Evolutionary conservation across 371 early-diverging fungal species (phyloP), one percentile per base, ranked within the genome.

Genomic region (Mortierella sp.): DNA sequence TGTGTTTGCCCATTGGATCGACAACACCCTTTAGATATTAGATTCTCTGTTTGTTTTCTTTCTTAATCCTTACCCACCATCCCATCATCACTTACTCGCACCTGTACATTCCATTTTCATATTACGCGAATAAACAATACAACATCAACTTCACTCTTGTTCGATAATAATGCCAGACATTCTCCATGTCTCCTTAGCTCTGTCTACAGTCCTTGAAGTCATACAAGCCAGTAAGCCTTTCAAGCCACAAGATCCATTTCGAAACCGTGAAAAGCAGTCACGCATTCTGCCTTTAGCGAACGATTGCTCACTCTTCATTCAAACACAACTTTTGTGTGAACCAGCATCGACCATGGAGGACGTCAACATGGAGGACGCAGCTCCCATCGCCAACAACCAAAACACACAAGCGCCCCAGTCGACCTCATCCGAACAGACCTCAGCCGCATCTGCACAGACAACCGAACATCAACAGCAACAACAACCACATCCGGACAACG

Each of bases 341-440:
- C 31, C 28, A 60, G 28, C 42, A 68, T 42, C 68, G 72, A 72
- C 79, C 79, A 82, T 82, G 83, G 83, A 79, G 42, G 83, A 82
- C 50, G 83, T 82, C 68, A 76, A 79, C 68, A 82, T 82, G 83
- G 83, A 79, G 73, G 83, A 76, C 10, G 73, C 60, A 16, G 75
- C 57, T 13, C 28, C 42, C 19, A 34, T 34, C 21, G 68, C 24
- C 68, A 42, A 5, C 44, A 11, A 68, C 42, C 74, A 42, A 26
- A 19, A 26, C 16, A 54, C 45, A 42, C 38, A 26, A 14, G 50
- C 16, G 50, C 45, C 6, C 19, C n/a, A 14, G 6, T 28, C 14
- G 14, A 26, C 55, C 0, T n/a, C 26, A 24, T 70, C 19, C 24
- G 75, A 26, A 48, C 63, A n/a, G 21, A 31, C 10, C 14, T 19